These are phyloP conservation scores for Pelargonium fulgidum DNA, from an alignment of 441 rosid genomes.

Conservation along the genomic window DNA sequence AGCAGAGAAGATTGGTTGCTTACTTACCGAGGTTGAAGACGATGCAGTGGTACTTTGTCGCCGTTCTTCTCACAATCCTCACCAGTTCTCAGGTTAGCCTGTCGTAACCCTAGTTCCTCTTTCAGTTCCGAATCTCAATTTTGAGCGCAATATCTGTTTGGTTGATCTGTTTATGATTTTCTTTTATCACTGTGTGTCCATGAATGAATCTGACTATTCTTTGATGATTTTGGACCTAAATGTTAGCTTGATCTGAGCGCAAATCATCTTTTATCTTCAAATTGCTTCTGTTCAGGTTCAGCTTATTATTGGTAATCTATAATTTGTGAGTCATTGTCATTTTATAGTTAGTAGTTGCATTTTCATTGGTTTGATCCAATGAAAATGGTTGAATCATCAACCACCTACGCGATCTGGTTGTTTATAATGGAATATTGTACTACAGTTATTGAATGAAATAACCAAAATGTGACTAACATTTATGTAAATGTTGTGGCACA, in stretches of 20 bases:
- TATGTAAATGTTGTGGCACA: too few species aligned
- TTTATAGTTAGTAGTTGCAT: background rate
- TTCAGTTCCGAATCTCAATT: background rate
- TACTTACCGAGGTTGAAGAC: too few species aligned
- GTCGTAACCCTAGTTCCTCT: constrained; percentile 8
- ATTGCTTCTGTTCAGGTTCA: background rate
- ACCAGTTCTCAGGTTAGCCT: constrained; percentile 67
- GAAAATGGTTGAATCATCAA: too few species aligned
- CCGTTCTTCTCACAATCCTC: constrained; percentile 52
- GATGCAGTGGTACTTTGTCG: too few species aligned
- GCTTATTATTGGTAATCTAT: background rate
- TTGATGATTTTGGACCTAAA: background rate
- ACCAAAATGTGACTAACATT: background rate
- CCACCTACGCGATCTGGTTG: too few species aligned
- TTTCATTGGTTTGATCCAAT: background rate
- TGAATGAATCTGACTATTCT: constrained; percentile 4
- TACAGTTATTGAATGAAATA: background rate
- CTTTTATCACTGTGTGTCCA: background rate
- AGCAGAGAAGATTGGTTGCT: too few species aligned
- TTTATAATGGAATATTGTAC: background rate
- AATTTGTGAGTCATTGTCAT: background rate
- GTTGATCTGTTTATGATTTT: background rate
- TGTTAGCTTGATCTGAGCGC: background rate
- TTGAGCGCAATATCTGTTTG: background rate
- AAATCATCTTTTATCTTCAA: background rate